Evolutionary conservation across 139 green algal species (phyloP), one percentile per base, ranked within the genome.

Genomic region (Coelastrella sp.): DNA sequence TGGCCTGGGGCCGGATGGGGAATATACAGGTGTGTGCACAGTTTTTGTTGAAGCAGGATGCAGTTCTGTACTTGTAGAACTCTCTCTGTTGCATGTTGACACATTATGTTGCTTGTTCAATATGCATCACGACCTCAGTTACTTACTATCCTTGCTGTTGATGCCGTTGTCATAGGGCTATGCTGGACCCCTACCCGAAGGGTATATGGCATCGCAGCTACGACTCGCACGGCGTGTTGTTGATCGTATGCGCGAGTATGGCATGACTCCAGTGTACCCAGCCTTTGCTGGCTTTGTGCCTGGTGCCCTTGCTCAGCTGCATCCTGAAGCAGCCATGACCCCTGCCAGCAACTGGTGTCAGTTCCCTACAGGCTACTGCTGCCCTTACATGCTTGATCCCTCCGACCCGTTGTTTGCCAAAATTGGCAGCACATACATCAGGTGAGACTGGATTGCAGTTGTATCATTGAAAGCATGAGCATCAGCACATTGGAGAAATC

Each of bases 261-360:
- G 84, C 62, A 92, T 92, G 79, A 90, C 79, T 25, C 89, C 89
- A 6, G 89, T 92, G 19, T 85, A 91, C n/a, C 86, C 85, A 5
- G 89, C 87, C 34, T 92, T 92, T 88, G 89, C 89, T 21, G 89
- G 89, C n/a, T 88, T 90, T 60, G 83, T 92, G 48, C 89, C 89
- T 2, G 8, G 48, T 11, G 86, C 86, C 2, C 76, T 89, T 21
- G 48, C 43, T 5, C 30, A 37, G 25, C 63, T 53, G 21, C 77
- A 72, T 76, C 89, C 89, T 5, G 40, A 86, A 15, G 87, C 79
- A n/a, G 17, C 59, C 9, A 63, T 89, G 13, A 79, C 63, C 2
- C 81, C 45, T 2, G 59, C 38, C 0, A 67, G 21, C 45, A 89
- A 86, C 53, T 92, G 89, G 89, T 85, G 80, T 37, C 37, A 76